phyloP scores from a whole-genome alignment of 352 stramenopile species.

The Pythium oligandrum region DNA sequence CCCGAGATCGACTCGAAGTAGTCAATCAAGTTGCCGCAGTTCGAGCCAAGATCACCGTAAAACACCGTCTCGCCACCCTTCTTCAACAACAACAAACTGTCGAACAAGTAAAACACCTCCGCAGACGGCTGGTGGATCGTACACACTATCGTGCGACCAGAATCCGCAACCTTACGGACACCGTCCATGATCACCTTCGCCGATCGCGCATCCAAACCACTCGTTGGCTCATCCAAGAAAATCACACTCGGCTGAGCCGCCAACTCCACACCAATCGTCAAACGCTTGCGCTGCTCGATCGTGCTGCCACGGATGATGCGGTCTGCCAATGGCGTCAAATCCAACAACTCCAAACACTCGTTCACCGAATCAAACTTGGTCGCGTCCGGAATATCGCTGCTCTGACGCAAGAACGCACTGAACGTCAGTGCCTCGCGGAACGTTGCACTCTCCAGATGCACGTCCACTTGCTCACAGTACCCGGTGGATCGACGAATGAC shows the following conservation, averaged over 20 bases:
- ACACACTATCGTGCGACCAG: constrained; percentile 76
- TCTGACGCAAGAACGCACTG: constrained; percentile 58
- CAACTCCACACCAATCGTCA: constrained; percentile 81
- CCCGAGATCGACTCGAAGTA: constrained; percentile 51
- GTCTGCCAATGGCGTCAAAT: constrained; percentile 20
- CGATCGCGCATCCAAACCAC: constrained; percentile 11
- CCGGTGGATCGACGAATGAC: constrained; percentile 18
- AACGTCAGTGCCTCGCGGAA: constrained; percentile 82
- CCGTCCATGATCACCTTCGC: constrained; percentile 45
- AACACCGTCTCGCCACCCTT: constrained; percentile 28
- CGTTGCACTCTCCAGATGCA: constrained; percentile 60
- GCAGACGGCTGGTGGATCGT: constrained; percentile 39
- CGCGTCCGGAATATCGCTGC: constrained; percentile 12
- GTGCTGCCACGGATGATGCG: constrained; percentile 19
- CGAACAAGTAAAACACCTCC: constrained; percentile 72
- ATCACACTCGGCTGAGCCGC: constrained; percentile 61
- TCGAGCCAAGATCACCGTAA: constrained; percentile 19
- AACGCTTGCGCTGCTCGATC: constrained; percentile 30
- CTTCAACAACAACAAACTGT: constrained; percentile 60
- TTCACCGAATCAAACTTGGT: constrained; percentile 24
- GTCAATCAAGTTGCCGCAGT: constrained; percentile 22
- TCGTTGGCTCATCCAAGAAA: constrained; percentile 17
- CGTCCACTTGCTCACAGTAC: constrained; percentile 28
- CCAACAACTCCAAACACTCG: constrained; percentile 25
- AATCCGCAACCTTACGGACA: constrained; percentile 59